Evolutionary conservation across 352 stramenopile species (phyloP).

Genomic region (Halophytophthora batemanensis): DNA sequence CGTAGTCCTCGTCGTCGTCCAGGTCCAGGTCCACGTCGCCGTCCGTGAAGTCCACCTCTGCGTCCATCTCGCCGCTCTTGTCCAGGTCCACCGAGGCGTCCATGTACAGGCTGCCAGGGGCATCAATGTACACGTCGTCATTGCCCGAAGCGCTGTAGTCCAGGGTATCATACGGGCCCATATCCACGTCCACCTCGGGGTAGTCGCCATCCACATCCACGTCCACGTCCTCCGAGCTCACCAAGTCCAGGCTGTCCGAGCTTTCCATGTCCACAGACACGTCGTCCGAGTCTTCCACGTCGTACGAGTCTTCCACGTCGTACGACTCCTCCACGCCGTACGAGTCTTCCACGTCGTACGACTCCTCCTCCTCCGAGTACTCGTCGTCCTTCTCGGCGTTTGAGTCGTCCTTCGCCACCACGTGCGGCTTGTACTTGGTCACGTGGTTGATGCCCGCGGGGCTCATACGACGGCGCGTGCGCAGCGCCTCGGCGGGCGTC

Average conservation of each 20-base stretch:
- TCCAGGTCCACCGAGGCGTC: conserved; percentile 25
- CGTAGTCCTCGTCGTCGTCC: conserved; percentile 45
- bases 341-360: conserved; percentile 8
- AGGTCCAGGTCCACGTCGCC: conserved; percentile 40
- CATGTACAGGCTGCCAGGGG: conserved; percentile 20
- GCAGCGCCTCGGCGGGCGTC: conserved; percentile 18
- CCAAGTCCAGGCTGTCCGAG: conserved; percentile 21
- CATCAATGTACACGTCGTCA: conserved; percentile 24
- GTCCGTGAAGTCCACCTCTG: conserved; percentile 28
- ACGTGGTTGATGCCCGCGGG: conserved; percentile 31
- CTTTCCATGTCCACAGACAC: conserved; percentile 16
- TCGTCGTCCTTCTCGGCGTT: too few species aligned
- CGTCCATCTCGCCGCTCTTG: conserved; percentile 26
- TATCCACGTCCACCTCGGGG: conserved; percentile 24
- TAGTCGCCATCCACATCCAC: conserved; percentile 13
- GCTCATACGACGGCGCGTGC: conserved; percentile 15
- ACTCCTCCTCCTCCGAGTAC: conserved; percentile 7
- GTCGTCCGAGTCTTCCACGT: conserved; percentile 16
- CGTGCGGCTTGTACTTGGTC: conserved; percentile 28
- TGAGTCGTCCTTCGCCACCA: conserved; percentile 14
- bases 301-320: conserved; percentile 22
- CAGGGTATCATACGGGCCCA: conserved; percentile 24
- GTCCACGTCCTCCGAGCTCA: conserved; percentile 23
- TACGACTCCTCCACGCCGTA: conserved; percentile 26
- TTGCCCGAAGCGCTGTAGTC: conserved; percentile 24